These are phyloP conservation scores for Ophiostoma pallidulum DNA, from an alignment of 2,329 filamentous ascomycete genomes.

Conservation along the genomic window DNA sequence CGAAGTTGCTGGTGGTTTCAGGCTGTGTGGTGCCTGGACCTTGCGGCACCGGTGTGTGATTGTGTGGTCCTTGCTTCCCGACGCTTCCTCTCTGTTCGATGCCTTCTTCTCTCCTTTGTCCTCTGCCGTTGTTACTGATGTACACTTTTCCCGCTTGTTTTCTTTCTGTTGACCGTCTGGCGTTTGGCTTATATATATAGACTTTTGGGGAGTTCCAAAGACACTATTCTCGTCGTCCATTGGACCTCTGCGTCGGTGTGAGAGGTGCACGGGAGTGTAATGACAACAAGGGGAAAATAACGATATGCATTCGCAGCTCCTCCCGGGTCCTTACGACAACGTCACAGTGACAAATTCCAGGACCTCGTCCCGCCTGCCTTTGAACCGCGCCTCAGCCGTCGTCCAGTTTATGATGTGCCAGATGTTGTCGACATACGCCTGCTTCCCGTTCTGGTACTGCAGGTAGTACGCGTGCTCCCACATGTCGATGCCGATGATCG, in stretches of 20 bases:
- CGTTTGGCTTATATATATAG: conserved; percentile 9
- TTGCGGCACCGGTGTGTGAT: too few relatives aligned
- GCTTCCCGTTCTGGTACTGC: conserved; percentile 70
- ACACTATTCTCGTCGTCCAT: too few relatives aligned
- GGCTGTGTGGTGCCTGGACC: too few relatives aligned
- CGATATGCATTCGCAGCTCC: neutral
- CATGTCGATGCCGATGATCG: conserved; percentile 73
- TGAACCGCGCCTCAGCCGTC: conserved; percentile 54
- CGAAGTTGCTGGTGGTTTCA: too few relatives aligned
- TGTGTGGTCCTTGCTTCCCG: too few relatives aligned
- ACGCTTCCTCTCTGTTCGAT: too few relatives aligned
- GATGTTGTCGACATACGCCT: conserved; percentile 63
- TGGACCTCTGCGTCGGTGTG: too few relatives aligned
- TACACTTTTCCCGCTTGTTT: neutral
- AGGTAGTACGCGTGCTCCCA: conserved; percentile 93
- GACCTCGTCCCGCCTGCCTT: conserved; percentile 35
- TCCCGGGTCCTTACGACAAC: neutral
- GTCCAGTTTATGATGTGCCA: conserved; percentile 76
- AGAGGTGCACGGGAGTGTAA: too few relatives aligned
- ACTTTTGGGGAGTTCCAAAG: conserved; percentile 2
- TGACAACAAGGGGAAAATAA: too few relatives aligned
- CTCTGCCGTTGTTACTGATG: neutral
- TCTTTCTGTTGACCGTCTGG: neutral
- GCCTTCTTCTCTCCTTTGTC: neutral
- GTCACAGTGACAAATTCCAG: conserved; percentile 32